Percentiles rank a stretch among this genome's conserved stretches.
Evolutionary conservation across 768 basidiomycete genomes (phyloP).

Genomic region (Mycena albidolilacea): DNA sequence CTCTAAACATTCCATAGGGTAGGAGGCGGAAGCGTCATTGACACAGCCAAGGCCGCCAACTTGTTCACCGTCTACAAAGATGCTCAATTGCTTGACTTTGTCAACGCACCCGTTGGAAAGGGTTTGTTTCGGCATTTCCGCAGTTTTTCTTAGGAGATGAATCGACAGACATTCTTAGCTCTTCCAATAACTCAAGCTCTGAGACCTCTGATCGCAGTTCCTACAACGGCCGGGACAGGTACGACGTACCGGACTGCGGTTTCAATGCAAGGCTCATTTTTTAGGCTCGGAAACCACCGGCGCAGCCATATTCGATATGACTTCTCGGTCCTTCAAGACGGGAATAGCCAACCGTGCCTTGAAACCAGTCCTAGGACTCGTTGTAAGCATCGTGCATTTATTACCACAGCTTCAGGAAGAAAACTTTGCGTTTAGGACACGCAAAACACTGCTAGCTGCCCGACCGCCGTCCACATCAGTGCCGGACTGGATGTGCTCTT

Average conservation of each 20-base stretch:
- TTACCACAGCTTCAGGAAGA: not conserved
- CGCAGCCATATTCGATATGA: slow-evolving; percentile 93
- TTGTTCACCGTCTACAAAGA: slow-evolving; percentile 95
- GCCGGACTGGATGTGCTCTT: slow-evolving; percentile 97
- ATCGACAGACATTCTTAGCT: not conserved
- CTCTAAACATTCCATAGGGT: slow-evolving; percentile 63
- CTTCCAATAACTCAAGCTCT: slow-evolving; percentile 83
- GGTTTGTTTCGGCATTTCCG: slow-evolving; percentile 53
- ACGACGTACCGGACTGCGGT: not conserved
- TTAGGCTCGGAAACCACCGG: slow-evolving; percentile 91
- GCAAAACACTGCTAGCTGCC: slow-evolving; percentile 91
- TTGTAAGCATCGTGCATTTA: slow-evolving; percentile 52
- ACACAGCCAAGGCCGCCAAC: slow-evolving; percentile 96
- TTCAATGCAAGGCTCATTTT: not conserved
- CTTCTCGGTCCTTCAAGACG: slow-evolving; percentile 94
- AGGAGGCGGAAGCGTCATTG: slow-evolving; percentile 95
- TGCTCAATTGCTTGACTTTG: slow-evolving; percentile 94
- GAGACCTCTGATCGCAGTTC: slow-evolving; percentile 88
- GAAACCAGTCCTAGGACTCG: slow-evolving; percentile 90
- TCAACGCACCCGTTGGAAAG: slow-evolving; percentile 96
- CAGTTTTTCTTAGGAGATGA: not conserved
- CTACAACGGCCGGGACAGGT: slow-evolving; percentile 83
- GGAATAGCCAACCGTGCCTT: slow-evolving; percentile 94
- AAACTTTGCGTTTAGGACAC: slow-evolving; percentile 74
- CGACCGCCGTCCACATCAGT: slow-evolving; percentile 93